Percentiles rank a stretch among this genome's conserved stretches.
phyloP scores from a whole-genome alignment of 805 yeast species.

The Wickerhamomyces subpelliculosus region DNA sequence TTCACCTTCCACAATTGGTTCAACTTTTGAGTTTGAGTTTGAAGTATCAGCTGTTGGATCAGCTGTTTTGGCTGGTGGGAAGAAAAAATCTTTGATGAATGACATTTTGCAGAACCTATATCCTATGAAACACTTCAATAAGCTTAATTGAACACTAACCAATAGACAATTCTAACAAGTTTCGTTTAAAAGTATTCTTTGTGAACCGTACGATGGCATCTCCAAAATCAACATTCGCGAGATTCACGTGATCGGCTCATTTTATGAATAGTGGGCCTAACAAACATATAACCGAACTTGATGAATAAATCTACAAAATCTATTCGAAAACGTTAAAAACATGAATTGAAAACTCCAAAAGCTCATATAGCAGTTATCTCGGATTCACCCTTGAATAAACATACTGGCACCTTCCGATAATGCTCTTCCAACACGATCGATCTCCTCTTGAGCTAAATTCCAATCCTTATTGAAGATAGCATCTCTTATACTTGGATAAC shows the following conservation, averaged over 20 bases:
- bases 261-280: too few species aligned
- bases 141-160: too few species aligned
- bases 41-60: conserved; percentile 12
- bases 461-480: conserved; percentile 44
- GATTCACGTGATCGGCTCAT: too few species aligned
- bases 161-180: too few species aligned
- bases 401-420: conserved; percentile 24
- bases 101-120: conserved; percentile 13
- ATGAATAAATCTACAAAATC: too few species aligned
- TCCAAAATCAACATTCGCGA: too few species aligned
- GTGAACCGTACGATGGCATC: too few species aligned
- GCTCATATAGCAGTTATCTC: not conserved
- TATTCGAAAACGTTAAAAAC: too few species aligned
- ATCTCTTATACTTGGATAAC: conserved; percentile 76
- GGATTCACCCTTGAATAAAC: conserved; percentile 21
- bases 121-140: not conserved
- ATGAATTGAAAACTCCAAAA: not conserved
- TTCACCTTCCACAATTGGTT: conserved; percentile 34
- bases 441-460: conserved; percentile 46
- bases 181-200: too few species aligned
- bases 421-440: conserved; percentile 34
- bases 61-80: conserved; percentile 18
- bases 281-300: too few species aligned
- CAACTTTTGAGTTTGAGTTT: conserved; percentile 10
- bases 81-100: conserved; percentile 20